Evolutionary conservation across 2,329 filamentous ascomycete genomes (phyloP), one percentile per base, ranked within the genome.

Genomic region (Epichloe typhina): DNA sequence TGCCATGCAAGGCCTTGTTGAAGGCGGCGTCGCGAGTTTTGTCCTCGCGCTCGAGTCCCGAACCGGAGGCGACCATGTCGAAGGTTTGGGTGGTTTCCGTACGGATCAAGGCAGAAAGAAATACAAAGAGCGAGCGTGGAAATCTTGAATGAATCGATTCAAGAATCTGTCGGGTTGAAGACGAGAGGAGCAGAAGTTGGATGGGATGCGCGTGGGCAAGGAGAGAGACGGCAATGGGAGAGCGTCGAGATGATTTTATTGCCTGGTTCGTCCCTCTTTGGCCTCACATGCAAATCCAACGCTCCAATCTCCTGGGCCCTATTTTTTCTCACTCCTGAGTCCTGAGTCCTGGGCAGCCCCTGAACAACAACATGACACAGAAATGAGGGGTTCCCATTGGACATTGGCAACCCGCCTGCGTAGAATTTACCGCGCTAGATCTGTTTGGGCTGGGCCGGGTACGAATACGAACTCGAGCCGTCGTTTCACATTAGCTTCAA

Each of bases 11-110:
- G 58, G 82, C 87, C 72, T 88, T 86, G 76, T 88, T 90, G 77
- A 95, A 95, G 59, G 80, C 84, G 56, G 88, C 87, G 85, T 95
- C 89, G 60, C 89, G 88, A 64, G 71, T 66, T 68, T 90, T 84
- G 67, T 95, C 82, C 72, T 95, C 88, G 63, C 75, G 72, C 77
- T 95, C 88, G 66, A 95, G 84, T 54, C 62, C 60, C 50, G 59
- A 60, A 52, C 56, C 58, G 51, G 69, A 65, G 52, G 65, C 59
- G 58, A 69, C 66, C 72, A 75, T 73, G 63, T 66, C 70, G 66
- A 69, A 62, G 59, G 42, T 45, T 47, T 38, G 44, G 4, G 4
- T n/a, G 21, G 35, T 35, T 46, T 21, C 21, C 13, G 13, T 26
- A 11, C 15, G 19, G 36, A 40, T 44, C 48, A 47, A 52, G 45